Percentiles rank a stretch among this genome's conserved stretches.
Evolutionary conservation across 202 grass and related monocot genomes (phyloP).

Genomic region (Panicum hallii): DNA sequence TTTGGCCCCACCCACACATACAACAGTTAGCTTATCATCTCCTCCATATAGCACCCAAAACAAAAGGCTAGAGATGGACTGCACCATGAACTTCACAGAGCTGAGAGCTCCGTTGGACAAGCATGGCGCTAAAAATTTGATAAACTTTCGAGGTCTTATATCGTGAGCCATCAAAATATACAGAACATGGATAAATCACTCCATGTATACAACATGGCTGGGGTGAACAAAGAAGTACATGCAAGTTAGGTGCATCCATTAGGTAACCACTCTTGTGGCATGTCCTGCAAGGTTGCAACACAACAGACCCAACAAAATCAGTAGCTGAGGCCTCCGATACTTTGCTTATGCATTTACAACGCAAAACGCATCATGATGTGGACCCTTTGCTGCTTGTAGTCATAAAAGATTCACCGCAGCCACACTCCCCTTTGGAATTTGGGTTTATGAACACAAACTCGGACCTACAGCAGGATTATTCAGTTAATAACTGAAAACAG

Average conservation of each 20-base stretch:
- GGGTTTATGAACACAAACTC: slow-evolving; percentile 95
- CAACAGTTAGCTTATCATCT: background rate
- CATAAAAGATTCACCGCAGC: slow-evolving; percentile 94
- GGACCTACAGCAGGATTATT: slow-evolving; percentile 52
- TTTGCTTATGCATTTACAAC: slow-evolving; percentile 30
- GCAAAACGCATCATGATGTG: slow-evolving; percentile 11
- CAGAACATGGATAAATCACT: background rate
- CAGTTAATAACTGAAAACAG: slow-evolving; percentile 20
- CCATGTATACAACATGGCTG: slow-evolving; percentile 10
- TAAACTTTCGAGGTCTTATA: background rate
- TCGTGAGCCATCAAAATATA: background rate
- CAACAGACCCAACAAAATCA: background rate
- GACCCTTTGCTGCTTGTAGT: slow-evolving; percentile 62
- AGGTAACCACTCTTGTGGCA: background rate
- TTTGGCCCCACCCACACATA: background rate
- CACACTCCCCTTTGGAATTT: slow-evolving; percentile 89
- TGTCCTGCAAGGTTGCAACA: background rate
- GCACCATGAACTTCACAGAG: background rate
- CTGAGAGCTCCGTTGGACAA: background rate
- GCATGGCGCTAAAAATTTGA: background rate
- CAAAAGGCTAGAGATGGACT: background rate
- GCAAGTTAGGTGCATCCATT: slow-evolving; percentile 20
- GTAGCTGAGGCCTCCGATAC: slow-evolving; percentile 18
- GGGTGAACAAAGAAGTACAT: background rate
- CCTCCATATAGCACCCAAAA: background rate